phyloP scores from a whole-genome alignment of 2,329 filamentous ascomycete genomes.

The Phoma sp. region DNA sequence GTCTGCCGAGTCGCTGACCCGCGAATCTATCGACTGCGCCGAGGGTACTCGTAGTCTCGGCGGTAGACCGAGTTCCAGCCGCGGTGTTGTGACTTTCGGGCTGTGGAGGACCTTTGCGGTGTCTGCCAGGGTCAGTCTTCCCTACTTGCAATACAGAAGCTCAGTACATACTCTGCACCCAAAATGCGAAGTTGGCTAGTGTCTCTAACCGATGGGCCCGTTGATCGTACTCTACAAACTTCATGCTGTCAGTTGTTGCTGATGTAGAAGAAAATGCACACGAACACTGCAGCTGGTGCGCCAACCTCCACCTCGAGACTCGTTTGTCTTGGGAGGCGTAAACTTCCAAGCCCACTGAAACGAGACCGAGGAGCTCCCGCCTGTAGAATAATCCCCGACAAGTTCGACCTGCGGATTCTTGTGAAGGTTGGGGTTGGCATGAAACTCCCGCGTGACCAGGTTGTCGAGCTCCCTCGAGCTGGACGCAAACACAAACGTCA shows the following conservation, averaged over 20 bases:
- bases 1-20: constrained; percentile 75
- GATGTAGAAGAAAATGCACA: constrained; percentile 34
- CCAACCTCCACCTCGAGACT: constrained; percentile 91
- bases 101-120: constrained; percentile 48
- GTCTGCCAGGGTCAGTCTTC: constrained; percentile 37
- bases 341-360: constrained; percentile 98
- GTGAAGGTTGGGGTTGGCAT: constrained; percentile 95
- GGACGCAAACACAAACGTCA: constrained; percentile 92
- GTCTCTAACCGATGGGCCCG: constrained; percentile 87
- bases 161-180: constrained; percentile 76
- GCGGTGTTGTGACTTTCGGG: constrained; percentile 64
- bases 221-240: constrained; percentile 98
- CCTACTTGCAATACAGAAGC: neutral
- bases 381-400: constrained; percentile 88
- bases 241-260: constrained; percentile 28
- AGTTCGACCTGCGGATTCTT: constrained; percentile 96
- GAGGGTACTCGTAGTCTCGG: constrained; percentile 85
- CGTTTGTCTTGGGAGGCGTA: constrained; percentile 81
- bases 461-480: constrained; percentile 89
- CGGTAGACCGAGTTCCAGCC: constrained; percentile 74
- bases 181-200: constrained; percentile 92
- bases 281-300: constrained; percentile 87
- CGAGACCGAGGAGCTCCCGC: constrained; percentile 79
- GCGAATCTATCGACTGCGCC: constrained; percentile 75
- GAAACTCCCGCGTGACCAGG: constrained; percentile 91